A percentile compares a stretch with the other conserved stretches of the same genome.
Evolutionary conservation across 148 eudicot genomes (phyloP).

Genomic region (Oxyria digyna): DNA sequence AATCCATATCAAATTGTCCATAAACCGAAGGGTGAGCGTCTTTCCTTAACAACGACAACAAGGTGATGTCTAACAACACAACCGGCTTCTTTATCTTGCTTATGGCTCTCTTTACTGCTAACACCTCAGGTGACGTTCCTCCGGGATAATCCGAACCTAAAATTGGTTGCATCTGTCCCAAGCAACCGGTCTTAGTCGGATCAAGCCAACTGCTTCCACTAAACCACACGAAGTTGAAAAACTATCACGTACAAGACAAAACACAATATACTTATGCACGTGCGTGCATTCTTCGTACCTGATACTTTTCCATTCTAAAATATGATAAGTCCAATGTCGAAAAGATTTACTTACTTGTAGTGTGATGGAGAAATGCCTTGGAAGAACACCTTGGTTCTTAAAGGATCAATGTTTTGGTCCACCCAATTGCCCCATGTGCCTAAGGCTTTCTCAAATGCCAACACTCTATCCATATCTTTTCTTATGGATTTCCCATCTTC

Average conservation of each 20-base stretch:
- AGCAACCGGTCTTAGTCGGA: slow-evolving; percentile 41
- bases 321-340: background rate
- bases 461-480: slow-evolving; percentile 68
- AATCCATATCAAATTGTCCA: slow-evolving; percentile 47
- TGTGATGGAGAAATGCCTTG: slow-evolving; percentile 96
- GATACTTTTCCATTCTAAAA: too few species aligned
- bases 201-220: slow-evolving; percentile 77
- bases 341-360: slow-evolving; percentile 52
- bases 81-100: slow-evolving; percentile 47
- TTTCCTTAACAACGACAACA: slow-evolving; percentile 57
- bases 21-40: slow-evolving; percentile 82
- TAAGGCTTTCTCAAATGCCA: slow-evolving; percentile 63
- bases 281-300: too few species aligned
- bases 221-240: background rate
- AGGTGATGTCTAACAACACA: slow-evolving; percentile 54
- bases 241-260: background rate
- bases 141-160: slow-evolving; percentile 46
- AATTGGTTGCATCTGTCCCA: slow-evolving; percentile 44
- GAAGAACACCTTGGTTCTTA: slow-evolving; percentile 58
- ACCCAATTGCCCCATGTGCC: slow-evolving; percentile 84
- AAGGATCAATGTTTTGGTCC: slow-evolving; percentile 52
- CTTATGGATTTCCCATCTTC: slow-evolving; percentile 28
- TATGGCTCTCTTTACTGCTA: slow-evolving; percentile 48
- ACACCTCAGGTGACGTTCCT: slow-evolving; percentile 25
- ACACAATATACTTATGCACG: too few species aligned